These are phyloP conservation scores for Leishmania turanica DNA, from an alignment of 208 protist species.

Conservation along the genomic window DNA sequence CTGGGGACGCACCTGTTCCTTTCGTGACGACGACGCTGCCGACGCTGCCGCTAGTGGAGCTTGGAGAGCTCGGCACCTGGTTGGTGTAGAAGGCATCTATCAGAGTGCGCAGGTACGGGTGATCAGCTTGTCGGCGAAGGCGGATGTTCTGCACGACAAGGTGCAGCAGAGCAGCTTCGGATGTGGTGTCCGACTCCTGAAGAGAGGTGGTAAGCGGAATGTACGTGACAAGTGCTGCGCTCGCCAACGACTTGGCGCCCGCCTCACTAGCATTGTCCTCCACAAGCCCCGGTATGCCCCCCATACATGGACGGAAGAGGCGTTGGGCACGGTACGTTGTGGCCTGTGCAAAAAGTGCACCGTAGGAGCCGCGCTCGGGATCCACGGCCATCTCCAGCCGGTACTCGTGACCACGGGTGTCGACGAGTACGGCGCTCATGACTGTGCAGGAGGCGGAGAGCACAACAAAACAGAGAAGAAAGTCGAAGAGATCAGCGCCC, in stretches of 20 bases:
- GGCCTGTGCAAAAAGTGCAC: slow-evolving; percentile 13
- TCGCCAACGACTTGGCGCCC: neutral
- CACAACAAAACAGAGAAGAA: neutral
- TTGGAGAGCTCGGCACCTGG: neutral
- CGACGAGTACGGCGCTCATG: slow-evolving; percentile 18
- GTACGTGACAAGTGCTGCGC: slow-evolving; percentile 22
- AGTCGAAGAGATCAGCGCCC: neutral
- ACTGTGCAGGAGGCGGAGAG: neutral
- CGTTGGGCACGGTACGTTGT: slow-evolving; percentile 13
- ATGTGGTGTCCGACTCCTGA: slow-evolving; percentile 3
- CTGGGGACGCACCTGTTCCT: neutral
- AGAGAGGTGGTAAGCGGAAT: slow-evolving; percentile 27
- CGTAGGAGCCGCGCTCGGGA: slow-evolving; percentile 19
- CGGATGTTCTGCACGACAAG: slow-evolving; percentile 13
- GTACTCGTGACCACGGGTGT: slow-evolving; percentile 17
- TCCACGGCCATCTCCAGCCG: slow-evolving; percentile 3
- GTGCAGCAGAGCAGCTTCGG: slow-evolving; percentile 6
- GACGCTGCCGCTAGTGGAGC: neutral
- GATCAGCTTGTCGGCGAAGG: slow-evolving; percentile 23
- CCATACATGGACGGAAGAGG: neutral
- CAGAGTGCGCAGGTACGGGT: slow-evolving; percentile 25
- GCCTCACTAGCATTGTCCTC: neutral
- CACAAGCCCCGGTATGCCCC: neutral
- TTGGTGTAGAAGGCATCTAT: slow-evolving; percentile 31
- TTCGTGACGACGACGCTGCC: neutral